These are phyloP conservation scores for Cercospora zeae-maydis DNA, from an alignment of 2,329 filamentous ascomycete genomes.

Conservation along the genomic window DNA sequence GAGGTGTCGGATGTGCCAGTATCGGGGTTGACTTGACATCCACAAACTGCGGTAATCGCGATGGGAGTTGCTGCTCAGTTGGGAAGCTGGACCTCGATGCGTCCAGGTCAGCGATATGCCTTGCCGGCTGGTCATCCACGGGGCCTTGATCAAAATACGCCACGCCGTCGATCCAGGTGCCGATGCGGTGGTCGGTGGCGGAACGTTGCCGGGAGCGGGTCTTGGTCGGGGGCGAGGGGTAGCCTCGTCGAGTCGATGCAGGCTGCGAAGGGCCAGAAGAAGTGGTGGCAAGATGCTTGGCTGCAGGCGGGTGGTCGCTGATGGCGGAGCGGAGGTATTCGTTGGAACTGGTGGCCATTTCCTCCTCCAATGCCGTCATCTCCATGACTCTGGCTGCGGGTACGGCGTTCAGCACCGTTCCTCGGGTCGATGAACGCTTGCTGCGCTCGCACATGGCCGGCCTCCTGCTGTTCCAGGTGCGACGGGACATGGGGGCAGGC, in stretches of 20 bases:
- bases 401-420: slow-evolving; percentile 35
- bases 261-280: not conserved
- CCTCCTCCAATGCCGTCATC: slow-evolving; percentile 35
- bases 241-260: slow-evolving; percentile 6
- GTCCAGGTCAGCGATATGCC: not conserved
- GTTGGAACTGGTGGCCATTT: slow-evolving; percentile 41
- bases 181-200: slow-evolving; percentile 37
- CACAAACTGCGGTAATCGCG: not conserved
- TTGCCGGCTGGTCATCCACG: not conserved
- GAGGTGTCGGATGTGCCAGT: not conserved
- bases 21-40: not conserved
- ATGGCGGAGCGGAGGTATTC: slow-evolving; percentile 40
- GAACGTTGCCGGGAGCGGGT: slow-evolving; percentile 26
- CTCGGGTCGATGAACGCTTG: slow-evolving; percentile 15
- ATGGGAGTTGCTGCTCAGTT: not conserved
- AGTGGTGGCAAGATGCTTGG: not conserved
- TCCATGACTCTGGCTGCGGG: slow-evolving; percentile 29
- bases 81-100: not conserved
- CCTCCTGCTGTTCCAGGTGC: slow-evolving; percentile 26
- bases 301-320: slow-evolving; percentile 22
- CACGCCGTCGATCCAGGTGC: slow-evolving; percentile 45
- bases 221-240: slow-evolving; percentile 8
- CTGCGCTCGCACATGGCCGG: slow-evolving; percentile 9
- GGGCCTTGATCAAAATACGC: slow-evolving; percentile 40
- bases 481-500: slow-evolving; percentile 26